Evolutionary conservation across 148 eudicot genomes (phyloP).

Genomic region (Pharnaceum exiguum): DNA sequence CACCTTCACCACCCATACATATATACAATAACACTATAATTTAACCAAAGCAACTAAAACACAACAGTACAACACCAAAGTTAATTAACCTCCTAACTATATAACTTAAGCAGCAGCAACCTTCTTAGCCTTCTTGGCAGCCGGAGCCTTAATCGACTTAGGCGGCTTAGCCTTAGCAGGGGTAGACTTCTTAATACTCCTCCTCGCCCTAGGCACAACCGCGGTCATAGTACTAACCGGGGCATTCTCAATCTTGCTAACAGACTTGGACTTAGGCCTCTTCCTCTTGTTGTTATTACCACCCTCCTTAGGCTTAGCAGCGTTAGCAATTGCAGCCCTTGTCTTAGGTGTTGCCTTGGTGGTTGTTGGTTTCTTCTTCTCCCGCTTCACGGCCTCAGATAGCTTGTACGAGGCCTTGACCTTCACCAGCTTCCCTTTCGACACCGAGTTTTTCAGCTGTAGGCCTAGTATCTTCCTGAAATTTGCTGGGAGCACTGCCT

Average conservation of each 20-base stretch:
- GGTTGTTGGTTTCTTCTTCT: not conserved
- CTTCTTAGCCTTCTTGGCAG: conserved; percentile 43
- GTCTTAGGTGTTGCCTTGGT: conserved; percentile 13
- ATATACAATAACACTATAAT: too few relatives aligned
- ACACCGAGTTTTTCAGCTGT: conserved; percentile 62
- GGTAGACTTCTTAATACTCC: conserved; percentile 34
- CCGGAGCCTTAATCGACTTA: conserved; percentile 49
- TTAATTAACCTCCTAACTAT: not conserved
- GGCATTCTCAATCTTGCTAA: conserved; percentile 26
- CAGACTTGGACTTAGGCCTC: conserved; percentile 24
- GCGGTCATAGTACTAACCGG: not conserved
- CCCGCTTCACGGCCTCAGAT: conserved; percentile 34
- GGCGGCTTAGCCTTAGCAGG: conserved; percentile 52
- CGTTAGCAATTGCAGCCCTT: conserved; percentile 31
- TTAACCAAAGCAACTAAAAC: not conserved
- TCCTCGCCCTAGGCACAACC: conserved; percentile 20
- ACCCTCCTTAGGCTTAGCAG: conserved; percentile 19
- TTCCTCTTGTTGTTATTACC: conserved; percentile 13
- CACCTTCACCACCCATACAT: too few relatives aligned
- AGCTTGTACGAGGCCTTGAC: conserved; percentile 75
- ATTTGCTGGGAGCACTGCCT: conserved; percentile 49
- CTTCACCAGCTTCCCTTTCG: conserved; percentile 61
- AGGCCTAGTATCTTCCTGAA: conserved; percentile 65
- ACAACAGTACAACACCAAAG: not conserved
- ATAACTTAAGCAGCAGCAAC: conserved; percentile 12